A percentile compares a stretch with the other conserved stretches of the same genome.
Evolutionary conservation across 2,329 filamentous ascomycete genomes (phyloP).

Genomic region (Monosporascus sp.): DNA sequence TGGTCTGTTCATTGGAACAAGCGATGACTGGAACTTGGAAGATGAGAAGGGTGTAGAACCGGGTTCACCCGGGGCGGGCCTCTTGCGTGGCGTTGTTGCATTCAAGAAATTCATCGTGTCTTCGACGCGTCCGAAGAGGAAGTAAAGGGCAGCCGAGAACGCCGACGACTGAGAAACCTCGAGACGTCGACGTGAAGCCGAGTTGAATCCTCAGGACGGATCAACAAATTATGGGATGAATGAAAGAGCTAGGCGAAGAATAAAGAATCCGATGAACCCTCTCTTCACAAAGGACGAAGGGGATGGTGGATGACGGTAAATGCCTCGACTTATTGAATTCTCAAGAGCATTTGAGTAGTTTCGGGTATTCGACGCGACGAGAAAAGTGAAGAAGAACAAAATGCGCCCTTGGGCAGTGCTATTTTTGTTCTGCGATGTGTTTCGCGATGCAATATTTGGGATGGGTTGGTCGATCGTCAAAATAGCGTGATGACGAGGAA

Average conservation of each 20-base stretch:
- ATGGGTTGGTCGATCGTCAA: conserved; percentile 1
- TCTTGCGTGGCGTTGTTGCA: conserved; percentile 20
- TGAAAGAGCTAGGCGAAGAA: background rate
- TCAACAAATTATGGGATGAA: no score
- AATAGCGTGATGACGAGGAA: conserved; percentile 1
- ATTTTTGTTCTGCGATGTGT: background rate
- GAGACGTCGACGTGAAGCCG: no score
- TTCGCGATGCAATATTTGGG: background rate
- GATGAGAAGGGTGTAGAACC: conserved; percentile 26
- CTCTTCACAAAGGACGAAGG: background rate
- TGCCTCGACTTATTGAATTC: background rate
- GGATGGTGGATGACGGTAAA: background rate
- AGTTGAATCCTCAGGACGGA: no score
- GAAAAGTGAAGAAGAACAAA: background rate
- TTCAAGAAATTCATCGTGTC: conserved; percentile 20
- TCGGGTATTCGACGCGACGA: background rate
- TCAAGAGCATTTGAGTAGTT: background rate
- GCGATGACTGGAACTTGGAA: conserved; percentile 27
- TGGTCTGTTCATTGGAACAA: conserved; percentile 24
- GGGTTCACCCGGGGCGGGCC: conserved; percentile 23
- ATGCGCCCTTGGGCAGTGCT: background rate
- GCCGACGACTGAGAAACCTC: background rate
- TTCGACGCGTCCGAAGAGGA: conserved; percentile 1
- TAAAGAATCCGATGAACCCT: no score
- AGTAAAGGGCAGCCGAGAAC: background rate